Conservation (phyloP, 225 moss, liverwort and hornwort genomes). For the Asterella californica region DNA sequence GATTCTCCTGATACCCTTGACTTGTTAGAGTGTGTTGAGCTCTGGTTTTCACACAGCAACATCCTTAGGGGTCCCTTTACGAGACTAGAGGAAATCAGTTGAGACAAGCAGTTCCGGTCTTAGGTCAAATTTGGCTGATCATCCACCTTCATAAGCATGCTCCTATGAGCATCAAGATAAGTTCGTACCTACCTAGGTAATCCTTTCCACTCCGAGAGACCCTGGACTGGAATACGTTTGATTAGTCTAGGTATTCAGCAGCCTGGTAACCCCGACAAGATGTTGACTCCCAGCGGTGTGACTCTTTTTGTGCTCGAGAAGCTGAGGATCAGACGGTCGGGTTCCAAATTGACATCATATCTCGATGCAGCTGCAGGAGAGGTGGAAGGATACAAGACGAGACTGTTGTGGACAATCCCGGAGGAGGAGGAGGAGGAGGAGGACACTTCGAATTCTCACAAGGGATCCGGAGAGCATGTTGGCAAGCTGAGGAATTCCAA, state of each 20-base stretch:
- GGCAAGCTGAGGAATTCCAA: neutral
- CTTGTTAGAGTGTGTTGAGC: too few species aligned
- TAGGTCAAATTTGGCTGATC: neutral
- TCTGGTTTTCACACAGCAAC: too few species aligned
- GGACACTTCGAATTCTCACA: neutral
- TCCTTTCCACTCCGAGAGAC: neutral
- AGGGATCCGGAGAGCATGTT: neutral
- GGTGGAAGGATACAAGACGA: neutral
- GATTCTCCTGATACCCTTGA: too few species aligned
- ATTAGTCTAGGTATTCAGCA: neutral
- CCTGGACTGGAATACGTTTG: neutral
- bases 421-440: constrained; percentile 1
- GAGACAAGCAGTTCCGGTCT: neutral
- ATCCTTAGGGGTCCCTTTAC: too few species aligned
- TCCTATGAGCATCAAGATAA: neutral
- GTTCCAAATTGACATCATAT: neutral
- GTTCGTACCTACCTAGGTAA: neutral
- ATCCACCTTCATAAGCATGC: neutral
- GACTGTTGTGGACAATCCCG: constrained; percentile 5
- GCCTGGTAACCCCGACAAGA: neutral
- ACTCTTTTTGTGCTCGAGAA: neutral
- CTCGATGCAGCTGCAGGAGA: neutral
- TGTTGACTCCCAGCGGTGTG: neutral
- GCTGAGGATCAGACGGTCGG: neutral
- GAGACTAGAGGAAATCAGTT: too few species aligned